Percentiles rank a stretch among this genome's conserved stretches.
phyloP scores from a whole-genome alignment of 768 basidiomycete genomes.

The Tylopilus intermedius region DNA sequence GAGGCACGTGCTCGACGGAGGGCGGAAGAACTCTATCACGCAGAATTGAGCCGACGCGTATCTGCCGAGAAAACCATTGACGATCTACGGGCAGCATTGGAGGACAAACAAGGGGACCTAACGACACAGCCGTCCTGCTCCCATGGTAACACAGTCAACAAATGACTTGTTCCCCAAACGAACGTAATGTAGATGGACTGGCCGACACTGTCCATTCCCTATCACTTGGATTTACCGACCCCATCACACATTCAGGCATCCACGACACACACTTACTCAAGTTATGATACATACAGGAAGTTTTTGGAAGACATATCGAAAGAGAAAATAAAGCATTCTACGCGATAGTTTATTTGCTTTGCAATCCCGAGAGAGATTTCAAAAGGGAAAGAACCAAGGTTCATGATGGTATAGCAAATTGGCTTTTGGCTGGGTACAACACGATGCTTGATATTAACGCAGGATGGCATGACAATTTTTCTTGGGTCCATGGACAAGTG shows the following conservation, averaged over 20 bases:
- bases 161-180: not conserved
- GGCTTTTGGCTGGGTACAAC: constrained; percentile 21
- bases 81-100: constrained; percentile 13
- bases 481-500: constrained; percentile 18
- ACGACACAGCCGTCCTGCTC: not conserved
- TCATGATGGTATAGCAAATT: constrained; percentile 24
- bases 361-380: constrained; percentile 3
- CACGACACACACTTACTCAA: not conserved
- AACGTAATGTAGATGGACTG: not conserved
- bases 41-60: constrained; percentile 30
- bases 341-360: constrained; percentile 16
- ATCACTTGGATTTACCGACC: not conserved
- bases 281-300: constrained; percentile 23
- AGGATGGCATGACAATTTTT: constrained; percentile 14
- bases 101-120: not conserved
- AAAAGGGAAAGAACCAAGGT: constrained; percentile 4
- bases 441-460: constrained; percentile 26
- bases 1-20: constrained; percentile 31
- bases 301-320: constrained; percentile 17
- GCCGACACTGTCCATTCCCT: not conserved
- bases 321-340: constrained; percentile 15
- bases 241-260: not conserved
- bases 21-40: constrained; percentile 30
- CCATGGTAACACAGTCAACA: not conserved
- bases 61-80: constrained; percentile 26